Conservation (phyloP, 257 asterid species). For the Nicotiana noctiflora region DNA sequence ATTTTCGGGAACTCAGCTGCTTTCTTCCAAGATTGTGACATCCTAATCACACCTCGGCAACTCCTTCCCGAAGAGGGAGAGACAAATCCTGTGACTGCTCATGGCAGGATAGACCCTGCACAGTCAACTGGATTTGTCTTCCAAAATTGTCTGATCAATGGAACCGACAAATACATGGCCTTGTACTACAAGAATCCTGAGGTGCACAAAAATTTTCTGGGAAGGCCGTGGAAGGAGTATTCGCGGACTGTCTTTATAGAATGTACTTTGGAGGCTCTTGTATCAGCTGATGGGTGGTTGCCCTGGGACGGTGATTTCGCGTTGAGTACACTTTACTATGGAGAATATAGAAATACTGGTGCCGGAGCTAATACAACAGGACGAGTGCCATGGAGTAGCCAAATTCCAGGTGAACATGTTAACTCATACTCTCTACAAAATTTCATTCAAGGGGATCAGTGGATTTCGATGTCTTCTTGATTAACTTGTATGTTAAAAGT, state of each 20-base stretch:
- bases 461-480: no score
- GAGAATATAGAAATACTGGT: conserved; percentile 15
- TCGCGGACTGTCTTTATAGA: conserved; percentile 22
- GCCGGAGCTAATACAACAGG: not conserved
- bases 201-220: conserved; percentile 13
- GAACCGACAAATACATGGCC: conserved; percentile 17
- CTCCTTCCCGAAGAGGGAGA: conserved; percentile 18
- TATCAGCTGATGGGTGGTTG: conserved; percentile 18
- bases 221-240: conserved; percentile 26
- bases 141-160: conserved; percentile 15
- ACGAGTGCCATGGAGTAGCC: conserved; percentile 25
- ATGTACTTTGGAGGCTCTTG: conserved; percentile 15
- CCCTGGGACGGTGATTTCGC: conserved; percentile 20
- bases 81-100: conserved; percentile 21
- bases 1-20: conserved; percentile 22
- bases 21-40: conserved; percentile 17
- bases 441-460: no score
- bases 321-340: conserved; percentile 20
- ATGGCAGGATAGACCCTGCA: conserved; percentile 18
- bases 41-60: conserved; percentile 15
- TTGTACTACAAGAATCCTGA: conserved; percentile 10
- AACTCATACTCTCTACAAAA: conserved; percentile 7
- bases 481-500: no score
- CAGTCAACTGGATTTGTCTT: conserved; percentile 23
- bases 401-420: conserved; percentile 17